These are phyloP conservation scores for Penicillium frequentans DNA, from an alignment of 2,329 filamentous ascomycete species.

Conservation along the genomic window DNA sequence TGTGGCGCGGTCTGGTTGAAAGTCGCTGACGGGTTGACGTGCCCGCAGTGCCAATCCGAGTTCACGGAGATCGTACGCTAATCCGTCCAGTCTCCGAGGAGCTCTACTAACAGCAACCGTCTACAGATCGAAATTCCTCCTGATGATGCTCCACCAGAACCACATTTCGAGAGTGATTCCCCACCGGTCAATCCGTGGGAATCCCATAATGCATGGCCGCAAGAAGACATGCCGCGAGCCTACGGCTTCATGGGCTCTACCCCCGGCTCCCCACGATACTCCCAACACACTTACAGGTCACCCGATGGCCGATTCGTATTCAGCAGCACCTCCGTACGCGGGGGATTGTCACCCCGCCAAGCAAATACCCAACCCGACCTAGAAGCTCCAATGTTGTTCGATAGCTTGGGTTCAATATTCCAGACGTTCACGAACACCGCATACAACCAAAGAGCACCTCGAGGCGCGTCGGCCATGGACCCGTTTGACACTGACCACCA, in stretches of 20 bases:
- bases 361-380: conserved; percentile 13
- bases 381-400: conserved; percentile 32
- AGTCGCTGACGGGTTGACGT: conserved; percentile 64
- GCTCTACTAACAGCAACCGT: conserved; percentile 2
- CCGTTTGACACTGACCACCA: conserved; percentile 6
- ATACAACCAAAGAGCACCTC: conserved; percentile 17
- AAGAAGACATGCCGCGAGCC: conserved; percentile 31
- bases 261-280: conserved; percentile 25
- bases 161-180: conserved; percentile 16
- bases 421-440: conserved; percentile 43
- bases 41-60: conserved; percentile 75
- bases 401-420: conserved; percentile 48
- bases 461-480: conserved; percentile 6
- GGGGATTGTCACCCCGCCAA: conserved; percentile 17
- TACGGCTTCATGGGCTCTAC: neutral
- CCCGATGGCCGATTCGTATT: conserved; percentile 47
- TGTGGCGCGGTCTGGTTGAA: conserved; percentile 81
- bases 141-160: conserved; percentile 27
- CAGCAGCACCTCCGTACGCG: conserved; percentile 34
- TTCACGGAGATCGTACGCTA: conserved; percentile 78
- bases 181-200: conserved; percentile 34
- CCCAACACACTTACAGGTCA: conserved; percentile 44
- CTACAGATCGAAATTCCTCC: conserved; percentile 34
- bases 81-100: neutral
- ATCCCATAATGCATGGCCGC: conserved; percentile 50